phyloP scores from a whole-genome alignment of 169 alveolate species.

The Eimeria sp. region DNA sequence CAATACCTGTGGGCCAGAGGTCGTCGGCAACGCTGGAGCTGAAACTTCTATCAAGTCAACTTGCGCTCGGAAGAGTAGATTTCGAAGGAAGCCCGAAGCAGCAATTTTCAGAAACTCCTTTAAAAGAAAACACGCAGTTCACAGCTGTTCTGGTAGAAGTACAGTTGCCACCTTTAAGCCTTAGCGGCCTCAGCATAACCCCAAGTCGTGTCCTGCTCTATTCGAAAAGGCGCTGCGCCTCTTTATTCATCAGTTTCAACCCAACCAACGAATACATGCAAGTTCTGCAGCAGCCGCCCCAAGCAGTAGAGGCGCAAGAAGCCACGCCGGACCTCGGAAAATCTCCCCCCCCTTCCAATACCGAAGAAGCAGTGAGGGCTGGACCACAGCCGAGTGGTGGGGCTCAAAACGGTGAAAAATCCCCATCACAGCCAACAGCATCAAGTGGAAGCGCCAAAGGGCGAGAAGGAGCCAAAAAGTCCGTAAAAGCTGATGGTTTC shows the following conservation, averaged over 20 bases:
- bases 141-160: constrained; percentile 38
- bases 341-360: neutral
- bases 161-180: constrained; percentile 40
- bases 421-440: neutral
- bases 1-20: constrained; percentile 41
- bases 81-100: constrained; percentile 16
- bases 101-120: neutral
- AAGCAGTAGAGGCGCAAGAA: neutral
- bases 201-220: constrained; percentile 34
- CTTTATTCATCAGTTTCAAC: constrained; percentile 27
- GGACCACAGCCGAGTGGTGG: constrained; percentile 4
- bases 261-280: constrained; percentile 63
- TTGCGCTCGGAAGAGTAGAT: constrained; percentile 11
- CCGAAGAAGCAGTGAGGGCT: neutral
- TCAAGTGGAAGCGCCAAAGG: constrained; percentile 14
- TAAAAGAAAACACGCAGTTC: constrained; percentile 28
- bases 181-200: constrained; percentile 25
- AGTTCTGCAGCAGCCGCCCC: neutral
- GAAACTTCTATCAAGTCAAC: constrained; percentile 1
- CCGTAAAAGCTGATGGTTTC: neutral
- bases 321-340: neutral
- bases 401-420: neutral
- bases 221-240: constrained; percentile 47
- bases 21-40: constrained; percentile 59
- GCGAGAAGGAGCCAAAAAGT: constrained; percentile 25